phyloP scores from a whole-genome alignment of 345 rosid species.

The Orychophragmus violaceus region DNA sequence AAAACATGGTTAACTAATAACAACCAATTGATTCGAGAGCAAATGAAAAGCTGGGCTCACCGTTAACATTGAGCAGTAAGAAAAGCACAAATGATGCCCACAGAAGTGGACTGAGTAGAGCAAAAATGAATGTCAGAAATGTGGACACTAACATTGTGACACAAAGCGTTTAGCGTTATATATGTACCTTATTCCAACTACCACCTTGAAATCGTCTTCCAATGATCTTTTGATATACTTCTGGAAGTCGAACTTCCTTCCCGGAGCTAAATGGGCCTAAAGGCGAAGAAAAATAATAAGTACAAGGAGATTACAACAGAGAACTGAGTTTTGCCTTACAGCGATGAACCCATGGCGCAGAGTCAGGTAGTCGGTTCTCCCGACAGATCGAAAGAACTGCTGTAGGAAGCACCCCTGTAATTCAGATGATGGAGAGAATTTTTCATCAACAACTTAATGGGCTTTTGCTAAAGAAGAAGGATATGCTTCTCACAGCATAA shows the following conservation, averaged over 20 bases:
- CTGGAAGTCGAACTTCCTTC: conserved; percentile 77
- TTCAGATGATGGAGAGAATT: conserved; percentile 3
- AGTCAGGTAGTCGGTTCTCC: conserved; percentile 71
- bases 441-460: background rate
- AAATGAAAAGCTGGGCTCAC: conserved; percentile 32
- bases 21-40: background rate
- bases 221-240: conserved; percentile 80
- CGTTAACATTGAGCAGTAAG: conserved; percentile 76
- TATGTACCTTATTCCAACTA: conserved; percentile 71
- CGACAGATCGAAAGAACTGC: conserved; percentile 75
- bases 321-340: conserved; percentile 38
- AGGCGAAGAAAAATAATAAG: background rate
- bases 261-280: conserved; percentile 84
- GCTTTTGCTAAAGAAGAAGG: background rate
- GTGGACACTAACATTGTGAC: background rate
- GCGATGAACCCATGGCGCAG: conserved; percentile 76
- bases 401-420: conserved; percentile 79
- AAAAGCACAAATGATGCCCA: conserved; percentile 86
- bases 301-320: background rate
- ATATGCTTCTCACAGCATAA: conserved; percentile 42
- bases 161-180: background rate
- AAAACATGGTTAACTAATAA: background rate
- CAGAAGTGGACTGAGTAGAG: conserved; percentile 60
- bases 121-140: background rate
- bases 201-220: too few relatives aligned